Evolutionary conservation across 1,284 basidiomycete genomes (phyloP), one percentile per base, ranked within the genome.

Genomic region (Apiotrichum sp.): DNA sequence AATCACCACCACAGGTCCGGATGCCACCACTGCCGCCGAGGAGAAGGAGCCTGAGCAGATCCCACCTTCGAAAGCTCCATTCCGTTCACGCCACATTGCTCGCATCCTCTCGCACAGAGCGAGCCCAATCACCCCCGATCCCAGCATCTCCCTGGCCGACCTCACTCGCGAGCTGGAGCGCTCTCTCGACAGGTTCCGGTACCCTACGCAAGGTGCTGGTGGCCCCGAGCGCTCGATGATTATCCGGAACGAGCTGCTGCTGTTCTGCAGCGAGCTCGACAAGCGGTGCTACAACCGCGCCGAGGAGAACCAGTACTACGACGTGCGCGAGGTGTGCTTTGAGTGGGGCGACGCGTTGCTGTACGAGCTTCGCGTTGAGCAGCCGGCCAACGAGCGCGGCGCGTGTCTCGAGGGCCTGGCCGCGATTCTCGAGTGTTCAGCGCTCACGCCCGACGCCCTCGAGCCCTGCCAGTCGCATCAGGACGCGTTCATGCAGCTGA

Each of bases 331-430:
- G 22, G 63, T 65, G 36, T 70, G 65, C 39, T 75, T 77, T 34
- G 70, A 73, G 40, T 76, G 76, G 74, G 65, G 71, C 2, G 69
- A 74, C 31, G 60, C 64, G 32, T 58, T 78, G 35, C 52, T 78
- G 29, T 68, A 69, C 42, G 75, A 76, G 59, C 63, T 78, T 44
- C 62, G 67, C 48, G 64, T 73, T 29, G 76, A 78, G 53, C 75
- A 76, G 53, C 65, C 75, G 7, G 75, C 78, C 0, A 70, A 74
- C 52, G 78, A 80, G 58, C 70, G 79, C 22, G 79, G 79, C 0
- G 78, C 77, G 0, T 78, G 77, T 47, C 64, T 80, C 5, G 79
- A 80, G 57, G 77, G 75, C 4, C 68, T 80, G 4, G 77, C 76
- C 0, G 70, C 72, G 1, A 67, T 80, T 1, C 61, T 79, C 7